Evolutionary conservation across 345 rosid species (phyloP).

Genomic region (Gossypium raimondii): DNA sequence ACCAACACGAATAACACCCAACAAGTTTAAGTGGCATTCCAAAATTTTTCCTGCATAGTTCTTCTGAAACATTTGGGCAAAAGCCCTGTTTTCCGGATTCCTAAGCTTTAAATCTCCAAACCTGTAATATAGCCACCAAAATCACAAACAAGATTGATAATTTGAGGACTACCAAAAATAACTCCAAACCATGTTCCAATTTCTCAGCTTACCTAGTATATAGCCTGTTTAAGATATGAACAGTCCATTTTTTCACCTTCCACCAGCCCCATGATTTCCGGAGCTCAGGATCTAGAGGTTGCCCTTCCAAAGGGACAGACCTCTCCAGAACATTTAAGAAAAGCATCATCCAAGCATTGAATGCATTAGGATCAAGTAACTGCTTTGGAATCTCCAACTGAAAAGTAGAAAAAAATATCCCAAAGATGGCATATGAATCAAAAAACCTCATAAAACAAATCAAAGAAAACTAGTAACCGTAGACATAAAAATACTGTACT

Average conservation of each 20-base stretch:
- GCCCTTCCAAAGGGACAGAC: constrained; percentile 87
- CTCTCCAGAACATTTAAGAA: constrained; percentile 89
- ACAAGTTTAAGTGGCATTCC: constrained; percentile 84
- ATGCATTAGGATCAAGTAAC: constrained; percentile 66
- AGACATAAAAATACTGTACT: neutral
- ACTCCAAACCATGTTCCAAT: neutral
- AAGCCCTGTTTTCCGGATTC: constrained; percentile 76
- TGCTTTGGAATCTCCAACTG: constrained; percentile 98
- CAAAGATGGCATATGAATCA: neutral
- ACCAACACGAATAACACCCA: constrained; percentile 77
- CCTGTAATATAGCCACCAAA: constrained; percentile 36
- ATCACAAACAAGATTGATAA: neutral
- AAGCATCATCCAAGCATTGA: constrained; percentile 94
- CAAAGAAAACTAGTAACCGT: neutral
- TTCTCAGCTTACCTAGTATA: constrained; percentile 60
- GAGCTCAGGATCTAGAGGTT: constrained; percentile 83
- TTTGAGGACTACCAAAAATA: neutral
- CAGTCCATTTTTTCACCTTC: constrained; percentile 99
- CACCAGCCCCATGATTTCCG: constrained; percentile 99
- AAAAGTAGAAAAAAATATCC: constrained; percentile 3
- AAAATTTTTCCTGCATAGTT: constrained; percentile 87
- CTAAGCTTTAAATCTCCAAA: constrained; percentile 96
- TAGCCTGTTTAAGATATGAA: constrained; percentile 91
- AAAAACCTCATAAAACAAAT: neutral
- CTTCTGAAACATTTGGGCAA: constrained; percentile 91